These are phyloP conservation scores for Euphorbia peplus DNA, from an alignment of 345 rosid genomes.

Conservation along the genomic window DNA sequence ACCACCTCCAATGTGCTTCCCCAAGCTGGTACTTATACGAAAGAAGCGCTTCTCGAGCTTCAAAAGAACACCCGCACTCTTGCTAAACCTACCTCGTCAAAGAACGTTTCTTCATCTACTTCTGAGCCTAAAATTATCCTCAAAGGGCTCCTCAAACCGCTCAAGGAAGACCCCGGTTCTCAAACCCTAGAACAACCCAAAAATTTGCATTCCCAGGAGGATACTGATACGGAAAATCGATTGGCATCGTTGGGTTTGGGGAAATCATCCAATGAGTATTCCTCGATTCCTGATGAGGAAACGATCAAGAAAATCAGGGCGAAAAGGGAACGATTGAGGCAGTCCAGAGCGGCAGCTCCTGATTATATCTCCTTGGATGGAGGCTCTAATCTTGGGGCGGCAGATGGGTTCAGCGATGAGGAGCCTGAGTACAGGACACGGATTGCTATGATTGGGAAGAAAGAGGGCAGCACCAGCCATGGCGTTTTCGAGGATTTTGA, in stretches of 20 bases:
- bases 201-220: conserved; percentile 29
- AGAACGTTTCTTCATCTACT: background rate
- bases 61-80: conserved; percentile 73
- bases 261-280: conserved; percentile 31
- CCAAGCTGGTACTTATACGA: conserved; percentile 84
- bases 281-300: conserved; percentile 43
- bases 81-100: conserved; percentile 34
- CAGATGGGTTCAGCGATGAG: conserved; percentile 74
- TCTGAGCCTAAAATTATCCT: conserved; percentile 50
- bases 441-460: conserved; percentile 53
- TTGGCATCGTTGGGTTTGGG: conserved; percentile 34
- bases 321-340: conserved; percentile 59
- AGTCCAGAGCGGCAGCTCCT: conserved; percentile 56
- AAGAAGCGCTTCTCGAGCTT: conserved; percentile 85
- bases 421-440: conserved; percentile 64
- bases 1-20: conserved; percentile 67
- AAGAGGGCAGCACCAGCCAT: conserved; percentile 30
- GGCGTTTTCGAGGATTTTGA: conserved; percentile 66
- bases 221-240: conserved; percentile 29
- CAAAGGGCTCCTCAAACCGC: conserved; percentile 49
- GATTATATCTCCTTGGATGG: conserved; percentile 75
- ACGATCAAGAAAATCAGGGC: conserved; percentile 63
- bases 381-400: conserved; percentile 39
- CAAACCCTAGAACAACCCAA: conserved; percentile 4
- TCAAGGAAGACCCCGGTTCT: conserved; percentile 19